Conservation (phyloP, 2,329 filamentous ascomycete species). For the Epichloe coenophiala region DNA sequence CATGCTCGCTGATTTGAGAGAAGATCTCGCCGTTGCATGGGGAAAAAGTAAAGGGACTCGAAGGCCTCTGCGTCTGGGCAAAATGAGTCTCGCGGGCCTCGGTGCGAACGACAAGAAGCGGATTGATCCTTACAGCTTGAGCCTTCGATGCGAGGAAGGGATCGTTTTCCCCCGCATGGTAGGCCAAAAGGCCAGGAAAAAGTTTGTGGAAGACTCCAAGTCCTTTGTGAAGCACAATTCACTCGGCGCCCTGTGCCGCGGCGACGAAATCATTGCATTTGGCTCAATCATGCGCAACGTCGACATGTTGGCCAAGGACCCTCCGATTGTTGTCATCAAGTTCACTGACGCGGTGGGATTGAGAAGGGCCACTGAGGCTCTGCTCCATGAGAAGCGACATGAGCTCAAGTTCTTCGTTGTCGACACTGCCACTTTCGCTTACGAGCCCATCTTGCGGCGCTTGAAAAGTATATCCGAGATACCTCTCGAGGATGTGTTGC, state of each 20-base stretch:
- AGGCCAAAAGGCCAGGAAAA: conserved; percentile 20
- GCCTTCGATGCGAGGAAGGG: too few species aligned
- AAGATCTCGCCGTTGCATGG: conserved; percentile 29
- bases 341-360: conserved; percentile 34
- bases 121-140: background rate
- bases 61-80: conserved; percentile 16
- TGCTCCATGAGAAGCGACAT: conserved; percentile 13
- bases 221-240: conserved; percentile 42
- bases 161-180: background rate
- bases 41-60: too few species aligned
- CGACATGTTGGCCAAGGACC: conserved; percentile 25
- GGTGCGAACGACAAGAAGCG: too few species aligned
- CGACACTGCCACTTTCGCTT: conserved; percentile 54
- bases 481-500: conserved; percentile 39
- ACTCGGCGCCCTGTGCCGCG: conserved; percentile 45
- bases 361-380: conserved; percentile 28
- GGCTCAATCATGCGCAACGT: conserved; percentile 40
- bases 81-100: conserved; percentile 10
- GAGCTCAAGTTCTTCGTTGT: conserved; percentile 40
- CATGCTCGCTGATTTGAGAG: conserved; percentile 51
- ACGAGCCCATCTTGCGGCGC: conserved; percentile 49
- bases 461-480: conserved; percentile 43
- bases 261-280: conserved; percentile 43
- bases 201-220: conserved; percentile 31
- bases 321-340: conserved; percentile 36